Conservation (phyloP, 768 basidiomycete genomes). For the Boletus tomentosulus region DNA sequence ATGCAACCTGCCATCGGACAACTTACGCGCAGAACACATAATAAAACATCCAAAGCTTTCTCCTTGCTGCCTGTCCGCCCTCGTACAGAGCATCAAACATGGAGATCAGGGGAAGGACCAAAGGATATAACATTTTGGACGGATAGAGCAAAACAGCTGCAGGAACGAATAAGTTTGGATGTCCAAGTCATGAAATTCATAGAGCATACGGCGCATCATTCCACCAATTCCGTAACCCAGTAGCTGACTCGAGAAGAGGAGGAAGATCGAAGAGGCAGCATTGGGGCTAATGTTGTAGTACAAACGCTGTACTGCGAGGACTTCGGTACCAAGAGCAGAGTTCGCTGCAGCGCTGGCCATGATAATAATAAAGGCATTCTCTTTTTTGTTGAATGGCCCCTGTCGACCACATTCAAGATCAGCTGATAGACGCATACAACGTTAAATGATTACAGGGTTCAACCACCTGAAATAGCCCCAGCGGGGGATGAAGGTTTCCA, state of each 20-base stretch:
- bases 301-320: slow-evolving; percentile 50
- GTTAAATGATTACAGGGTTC: slow-evolving; percentile 39
- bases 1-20: slow-evolving; percentile 2
- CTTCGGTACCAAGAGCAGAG: slow-evolving; percentile 51
- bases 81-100: slow-evolving; percentile 38
- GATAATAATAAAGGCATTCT: slow-evolving; percentile 53
- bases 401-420: slow-evolving; percentile 15
- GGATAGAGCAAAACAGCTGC: slow-evolving; percentile 37
- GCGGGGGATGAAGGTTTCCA: slow-evolving; percentile 46
- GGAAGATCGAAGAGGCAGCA: slow-evolving; percentile 42
- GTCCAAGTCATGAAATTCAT: background rate
- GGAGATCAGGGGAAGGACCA: slow-evolving; percentile 20
- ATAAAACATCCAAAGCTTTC: slow-evolving; percentile 36
- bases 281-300: slow-evolving; percentile 53
- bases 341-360: slow-evolving; percentile 55
- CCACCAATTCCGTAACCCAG: slow-evolving; percentile 54
- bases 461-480: slow-evolving; percentile 42
- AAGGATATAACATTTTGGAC: slow-evolving; percentile 42
- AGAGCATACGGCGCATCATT: slow-evolving; percentile 41
- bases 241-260: slow-evolving; percentile 34
- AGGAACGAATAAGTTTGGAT: background rate
- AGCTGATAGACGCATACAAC: background rate
- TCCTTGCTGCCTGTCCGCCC: slow-evolving; percentile 34
- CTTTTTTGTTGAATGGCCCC: slow-evolving; percentile 59
- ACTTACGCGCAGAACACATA: slow-evolving; percentile 27